Evolutionary conservation across 176 grass and related monocot species (phyloP).

Genomic region (Echinochloa phyllopogon): DNA sequence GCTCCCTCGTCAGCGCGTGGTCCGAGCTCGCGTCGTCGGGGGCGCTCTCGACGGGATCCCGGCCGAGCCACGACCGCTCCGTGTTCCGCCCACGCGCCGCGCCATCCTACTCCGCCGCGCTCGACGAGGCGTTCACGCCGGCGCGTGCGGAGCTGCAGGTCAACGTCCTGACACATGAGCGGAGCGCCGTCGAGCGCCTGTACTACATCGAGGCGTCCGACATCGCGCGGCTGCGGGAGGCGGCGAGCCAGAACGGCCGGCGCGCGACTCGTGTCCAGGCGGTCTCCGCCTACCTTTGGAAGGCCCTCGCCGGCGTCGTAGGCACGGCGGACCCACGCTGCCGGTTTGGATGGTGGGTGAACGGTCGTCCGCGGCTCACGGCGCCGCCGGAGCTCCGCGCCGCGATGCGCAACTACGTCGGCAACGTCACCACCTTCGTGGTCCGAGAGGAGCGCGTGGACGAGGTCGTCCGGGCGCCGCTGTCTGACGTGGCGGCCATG

Average conservation of each 20-base stretch:
- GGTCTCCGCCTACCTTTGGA: slow-evolving; percentile 49
- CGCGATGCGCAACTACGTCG: slow-evolving; percentile 40
- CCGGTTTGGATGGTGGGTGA: slow-evolving; percentile 47
- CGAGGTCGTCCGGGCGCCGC: slow-evolving; percentile 20
- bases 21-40: slow-evolving; percentile 32
- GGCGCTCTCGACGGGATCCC: not conserved
- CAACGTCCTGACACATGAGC: slow-evolving; percentile 34
- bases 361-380: slow-evolving; percentile 33
- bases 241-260: not conserved
- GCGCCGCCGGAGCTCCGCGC: not conserved
- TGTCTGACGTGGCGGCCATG: slow-evolving; percentile 25
- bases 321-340: slow-evolving; percentile 37
- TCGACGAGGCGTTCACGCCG: slow-evolving; percentile 30
- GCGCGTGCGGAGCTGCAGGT: not conserved
- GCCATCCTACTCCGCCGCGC: slow-evolving; percentile 12
- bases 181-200: slow-evolving; percentile 33
- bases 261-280: slow-evolving; percentile 38
- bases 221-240: not conserved
- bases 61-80: slow-evolving; percentile 51
- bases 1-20: slow-evolving; percentile 29
- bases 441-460: slow-evolving; percentile 30
- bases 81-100: slow-evolving; percentile 33
- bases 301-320: slow-evolving; percentile 23
- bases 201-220: slow-evolving; percentile 36
- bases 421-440: slow-evolving; percentile 38